Evolutionary conservation across 129 eudicot genomes (phyloP).

Genomic region (Artemisia tridentata): DNA sequence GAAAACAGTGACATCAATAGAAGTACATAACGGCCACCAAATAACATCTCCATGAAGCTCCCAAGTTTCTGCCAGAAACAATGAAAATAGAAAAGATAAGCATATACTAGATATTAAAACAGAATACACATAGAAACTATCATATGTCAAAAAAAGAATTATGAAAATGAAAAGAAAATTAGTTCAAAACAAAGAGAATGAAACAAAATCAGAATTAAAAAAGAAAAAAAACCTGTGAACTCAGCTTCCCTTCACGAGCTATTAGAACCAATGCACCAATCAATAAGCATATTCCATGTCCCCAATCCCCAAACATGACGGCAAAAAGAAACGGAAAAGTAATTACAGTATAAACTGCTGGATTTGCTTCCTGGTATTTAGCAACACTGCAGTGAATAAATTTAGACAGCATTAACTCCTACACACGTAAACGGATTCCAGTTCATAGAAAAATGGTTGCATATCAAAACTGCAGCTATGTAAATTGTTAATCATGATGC

Average conservation of each 20-base stretch:
- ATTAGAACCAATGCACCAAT: slow-evolving; percentile 80
- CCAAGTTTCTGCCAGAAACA: slow-evolving; percentile 81
- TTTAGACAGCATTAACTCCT: slow-evolving; percentile 18
- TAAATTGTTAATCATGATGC: slow-evolving; percentile 1
- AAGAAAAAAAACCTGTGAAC: slow-evolving; percentile 73
- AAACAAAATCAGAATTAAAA: slow-evolving; percentile 3
- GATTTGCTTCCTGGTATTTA: slow-evolving; percentile 95
- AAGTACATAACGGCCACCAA: slow-evolving; percentile 96
- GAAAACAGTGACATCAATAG: slow-evolving; percentile 94
- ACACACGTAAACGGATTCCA: slow-evolving; percentile 5
- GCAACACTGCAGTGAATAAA: slow-evolving; percentile 67
- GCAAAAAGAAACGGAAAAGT: slow-evolving; percentile 99
- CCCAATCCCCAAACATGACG: slow-evolving; percentile 99
- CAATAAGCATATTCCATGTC: slow-evolving; percentile 92
- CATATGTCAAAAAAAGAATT: slow-evolving; percentile 4
- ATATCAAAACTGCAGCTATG: slow-evolving; percentile 1
- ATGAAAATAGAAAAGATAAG: slow-evolving; percentile 4
- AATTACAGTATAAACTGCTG: slow-evolving; percentile 87
- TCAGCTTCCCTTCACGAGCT: slow-evolving; percentile 71
- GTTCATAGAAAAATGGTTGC: slow-evolving; percentile 5
- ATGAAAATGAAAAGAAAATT: background rate
- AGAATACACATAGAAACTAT: background rate
- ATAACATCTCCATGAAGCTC: slow-evolving; percentile 99
- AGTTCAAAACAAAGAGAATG: too few relatives aligned
- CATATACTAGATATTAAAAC: slow-evolving; percentile 2